phyloP scores from a whole-genome alignment of 148 eudicot genomes.

The Nepenthes gracilis region DNA sequence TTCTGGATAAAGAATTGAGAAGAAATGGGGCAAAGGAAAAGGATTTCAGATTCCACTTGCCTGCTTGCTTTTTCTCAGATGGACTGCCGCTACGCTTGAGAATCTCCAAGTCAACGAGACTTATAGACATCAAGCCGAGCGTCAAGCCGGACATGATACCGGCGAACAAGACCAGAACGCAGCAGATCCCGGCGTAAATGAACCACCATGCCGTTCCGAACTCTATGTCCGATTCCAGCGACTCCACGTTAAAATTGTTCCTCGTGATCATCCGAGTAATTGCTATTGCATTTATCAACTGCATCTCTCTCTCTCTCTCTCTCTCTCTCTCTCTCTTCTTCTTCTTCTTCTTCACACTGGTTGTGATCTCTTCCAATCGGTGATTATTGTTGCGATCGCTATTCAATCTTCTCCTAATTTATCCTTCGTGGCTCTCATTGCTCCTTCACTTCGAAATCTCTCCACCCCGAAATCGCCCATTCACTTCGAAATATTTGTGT shows the following conservation, averaged over 20 bases:
- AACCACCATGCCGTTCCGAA: constrained; percentile 63
- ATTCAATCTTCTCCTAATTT: too few species aligned
- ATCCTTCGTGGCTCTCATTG: too few species aligned
- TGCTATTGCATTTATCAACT: constrained; percentile 35
- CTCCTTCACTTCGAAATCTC: too few species aligned
- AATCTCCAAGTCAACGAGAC: constrained; percentile 91
- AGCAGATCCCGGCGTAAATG: constrained; percentile 53
- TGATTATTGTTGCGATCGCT: too few species aligned
- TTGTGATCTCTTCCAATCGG: too few species aligned
- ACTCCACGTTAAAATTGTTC: neutral
- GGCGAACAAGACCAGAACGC: constrained; percentile 61
- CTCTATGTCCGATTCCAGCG: constrained; percentile 21
- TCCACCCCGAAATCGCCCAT: too few species aligned
- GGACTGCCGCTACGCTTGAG: constrained; percentile 74
- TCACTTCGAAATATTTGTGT: too few species aligned
- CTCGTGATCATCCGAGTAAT: constrained; percentile 25
- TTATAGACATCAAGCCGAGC: constrained; percentile 80
- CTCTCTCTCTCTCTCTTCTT: neutral
- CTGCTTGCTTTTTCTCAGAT: constrained; percentile 72
- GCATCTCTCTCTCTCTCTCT: constrained; percentile 24
- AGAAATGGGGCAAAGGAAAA: neutral
- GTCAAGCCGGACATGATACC: constrained; percentile 94
- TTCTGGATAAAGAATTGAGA: neutral
- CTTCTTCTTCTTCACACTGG: neutral
- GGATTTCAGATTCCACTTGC: constrained; percentile 11